These are phyloP conservation scores for Suillus brevipes DNA, from an alignment of 768 basidiomycete species.

Conservation along the genomic window DNA sequence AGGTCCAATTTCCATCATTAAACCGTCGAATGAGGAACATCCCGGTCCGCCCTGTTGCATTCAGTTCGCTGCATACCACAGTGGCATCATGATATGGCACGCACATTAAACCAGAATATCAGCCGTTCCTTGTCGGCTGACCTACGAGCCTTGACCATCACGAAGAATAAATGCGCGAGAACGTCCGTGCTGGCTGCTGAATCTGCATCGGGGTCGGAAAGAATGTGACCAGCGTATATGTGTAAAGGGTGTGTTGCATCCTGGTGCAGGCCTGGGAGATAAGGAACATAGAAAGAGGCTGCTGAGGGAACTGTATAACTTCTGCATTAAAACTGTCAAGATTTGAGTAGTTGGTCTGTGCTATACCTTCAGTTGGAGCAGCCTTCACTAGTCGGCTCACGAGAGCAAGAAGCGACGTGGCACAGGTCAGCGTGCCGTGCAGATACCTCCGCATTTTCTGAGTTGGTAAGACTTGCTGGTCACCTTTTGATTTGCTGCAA, in stretches of 20 bases:
- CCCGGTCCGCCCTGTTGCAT: constrained; percentile 83
- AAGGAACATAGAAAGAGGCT: constrained; percentile 80
- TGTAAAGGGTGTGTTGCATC: constrained; percentile 69
- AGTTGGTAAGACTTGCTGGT: background rate
- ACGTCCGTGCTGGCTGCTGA: constrained; percentile 56
- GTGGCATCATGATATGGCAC: constrained; percentile 21
- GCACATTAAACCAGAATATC: constrained; percentile 96
- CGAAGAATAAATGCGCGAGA: constrained; percentile 82
- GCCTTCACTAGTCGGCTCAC: background rate
- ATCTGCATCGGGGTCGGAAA: constrained; percentile 68
- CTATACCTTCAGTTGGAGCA: constrained; percentile 6
- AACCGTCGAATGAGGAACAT: constrained; percentile 95
- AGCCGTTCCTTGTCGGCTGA: constrained; percentile 87
- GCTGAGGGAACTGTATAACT: constrained; percentile 63
- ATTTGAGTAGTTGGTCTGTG: background rate
- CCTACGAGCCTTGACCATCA: constrained; percentile 84
- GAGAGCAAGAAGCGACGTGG: constrained; percentile 1
- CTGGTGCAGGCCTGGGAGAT: constrained; percentile 74
- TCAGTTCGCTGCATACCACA: background rate
- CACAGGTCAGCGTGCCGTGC: background rate
- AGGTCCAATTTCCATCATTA: constrained; percentile 98
- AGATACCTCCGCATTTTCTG: background rate
- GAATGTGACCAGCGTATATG: constrained; percentile 82
- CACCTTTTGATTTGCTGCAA: too few relatives aligned
- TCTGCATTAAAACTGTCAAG: constrained; percentile 5